Evolutionary conservation across 495 filamentous ascomycete genomes (phyloP), one percentile per base, ranked within the genome.

Genomic region (Penicillium parvum): DNA sequence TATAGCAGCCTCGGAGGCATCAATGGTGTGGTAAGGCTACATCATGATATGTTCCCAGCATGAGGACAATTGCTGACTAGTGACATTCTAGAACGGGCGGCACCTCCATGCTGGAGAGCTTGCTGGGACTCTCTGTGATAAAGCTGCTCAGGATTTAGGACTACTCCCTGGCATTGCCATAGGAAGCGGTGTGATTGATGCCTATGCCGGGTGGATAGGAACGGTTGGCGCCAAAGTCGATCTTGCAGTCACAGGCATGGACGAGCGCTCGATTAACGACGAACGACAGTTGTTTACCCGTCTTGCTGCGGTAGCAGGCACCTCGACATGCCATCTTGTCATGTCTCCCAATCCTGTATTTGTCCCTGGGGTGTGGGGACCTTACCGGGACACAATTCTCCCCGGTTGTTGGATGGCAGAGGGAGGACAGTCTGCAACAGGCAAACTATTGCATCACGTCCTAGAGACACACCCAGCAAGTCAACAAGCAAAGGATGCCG

Each of bases 131-230:
- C 67, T 95, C 21, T 83, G 78, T 43, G 83, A 86, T 50, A 83
- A 82, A 48, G 86, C 88, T 16, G 84, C 81, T 11, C 57, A 64
- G 32, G 81, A 92, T 12, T 77, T 95, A 34, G 89, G 89, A 4
- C 71, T 95, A n/a, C 76, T 76, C 2, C 65, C 82, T 3, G 89
- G 86, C 9, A 86, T 88, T 48, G 86, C 89, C 11, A 78, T 95
- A 39, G 88, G 88, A 12, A 88, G 83, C 50, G 88, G 89, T 58
- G 88, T 95, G 32, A 95, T 95, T 49, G 88, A 95, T 66, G 89
- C 89, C 9, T 95, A 95, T 57, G 88, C 89, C 16, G 88, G 88
- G 14, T 95, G 88, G 88, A 84, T 95, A 40, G 89, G 89, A 27
- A 92, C 88, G 2, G 88, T 95, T 10, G 88, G 89, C 36, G 88